Conservation (phyloP, 2,329 filamentous ascomycete genomes). For the Sporothrix phasma region DNA sequence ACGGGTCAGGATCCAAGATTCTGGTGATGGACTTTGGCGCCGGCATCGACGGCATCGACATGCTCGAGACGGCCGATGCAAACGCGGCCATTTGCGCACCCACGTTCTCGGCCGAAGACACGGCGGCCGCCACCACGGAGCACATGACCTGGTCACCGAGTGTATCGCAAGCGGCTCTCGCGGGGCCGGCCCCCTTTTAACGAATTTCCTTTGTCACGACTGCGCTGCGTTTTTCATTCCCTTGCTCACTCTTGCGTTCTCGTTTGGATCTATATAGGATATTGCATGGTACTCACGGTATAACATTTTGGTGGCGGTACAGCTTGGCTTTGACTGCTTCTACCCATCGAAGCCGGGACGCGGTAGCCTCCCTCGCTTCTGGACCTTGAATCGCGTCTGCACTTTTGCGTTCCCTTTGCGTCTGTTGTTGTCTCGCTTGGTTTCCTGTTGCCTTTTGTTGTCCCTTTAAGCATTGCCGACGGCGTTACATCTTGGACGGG, state of each 20-base stretch:
- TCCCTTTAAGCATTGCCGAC: slow-evolving; percentile 4
- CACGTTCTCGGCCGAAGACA: not conserved
- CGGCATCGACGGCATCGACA: slow-evolving; percentile 46
- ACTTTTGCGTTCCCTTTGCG: not conserved
- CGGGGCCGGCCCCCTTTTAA: not conserved
- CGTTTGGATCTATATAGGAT: slow-evolving; percentile 5
- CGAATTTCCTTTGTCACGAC: slow-evolving; percentile 11
- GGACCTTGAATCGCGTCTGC: too few relatives aligned
- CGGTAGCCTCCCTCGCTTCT: too few relatives aligned
- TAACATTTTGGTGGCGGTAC: slow-evolving; percentile 1
- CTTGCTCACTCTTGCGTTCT: not conserved
- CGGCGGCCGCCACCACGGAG: not conserved
- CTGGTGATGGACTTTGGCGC: slow-evolving; percentile 86
- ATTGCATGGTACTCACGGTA: not conserved
- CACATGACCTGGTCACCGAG: not conserved
- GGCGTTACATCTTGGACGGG: slow-evolving; percentile 6
- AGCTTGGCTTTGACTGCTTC: not conserved
- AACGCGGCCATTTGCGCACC: not conserved
- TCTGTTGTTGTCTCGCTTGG: not conserved
- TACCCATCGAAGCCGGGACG: not conserved
- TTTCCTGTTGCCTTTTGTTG: not conserved
- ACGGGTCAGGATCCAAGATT: slow-evolving; percentile 87
- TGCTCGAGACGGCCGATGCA: slow-evolving; percentile 34
- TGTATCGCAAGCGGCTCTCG: not conserved
- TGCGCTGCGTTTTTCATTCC: not conserved